Evolutionary conservation across 2,329 filamentous ascomycete genomes (phyloP).

Genomic region (Cladosporium austrohemisphaericum): DNA sequence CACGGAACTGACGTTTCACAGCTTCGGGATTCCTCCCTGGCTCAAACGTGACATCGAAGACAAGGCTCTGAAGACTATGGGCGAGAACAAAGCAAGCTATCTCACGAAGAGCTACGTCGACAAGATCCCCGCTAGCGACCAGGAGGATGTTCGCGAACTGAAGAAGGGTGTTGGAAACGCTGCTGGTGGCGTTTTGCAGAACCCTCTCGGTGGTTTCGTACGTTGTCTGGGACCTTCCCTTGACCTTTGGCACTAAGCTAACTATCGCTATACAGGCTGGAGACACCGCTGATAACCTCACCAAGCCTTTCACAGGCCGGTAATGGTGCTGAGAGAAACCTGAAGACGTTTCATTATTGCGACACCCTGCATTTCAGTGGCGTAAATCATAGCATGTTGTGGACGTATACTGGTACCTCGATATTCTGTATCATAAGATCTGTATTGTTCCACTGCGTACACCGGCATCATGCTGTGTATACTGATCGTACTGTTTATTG

Average conservation of each 20-base stretch:
- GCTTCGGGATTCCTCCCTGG: constrained; percentile 46
- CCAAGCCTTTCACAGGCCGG: constrained; percentile 25
- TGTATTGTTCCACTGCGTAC: too few species aligned
- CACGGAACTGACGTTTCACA: constrained; percentile 1
- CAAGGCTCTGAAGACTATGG: constrained; percentile 49
- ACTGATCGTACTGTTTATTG: too few species aligned
- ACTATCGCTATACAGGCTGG: constrained; percentile 16
- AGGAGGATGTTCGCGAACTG: constrained; percentile 32
- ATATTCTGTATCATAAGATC: too few species aligned
- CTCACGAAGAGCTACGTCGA: constrained; percentile 30
- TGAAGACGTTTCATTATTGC: too few species aligned
- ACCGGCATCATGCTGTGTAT: too few species aligned
- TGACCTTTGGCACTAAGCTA: not conserved
- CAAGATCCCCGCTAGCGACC: constrained; percentile 22
- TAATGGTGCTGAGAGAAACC: not conserved
- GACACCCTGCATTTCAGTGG: too few species aligned
- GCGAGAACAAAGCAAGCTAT: constrained; percentile 47
- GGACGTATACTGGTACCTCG: too few species aligned
- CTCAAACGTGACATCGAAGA: constrained; percentile 46
- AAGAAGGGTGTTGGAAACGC: constrained; percentile 33
- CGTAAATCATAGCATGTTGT: too few species aligned
- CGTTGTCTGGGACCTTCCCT: constrained; percentile 9
- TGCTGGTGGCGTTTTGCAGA: constrained; percentile 33
- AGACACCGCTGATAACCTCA: constrained; percentile 24
- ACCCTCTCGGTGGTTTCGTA: constrained; percentile 35